Conservation (phyloP, 768 basidiomycete species). For the Suillus americanus region DNA sequence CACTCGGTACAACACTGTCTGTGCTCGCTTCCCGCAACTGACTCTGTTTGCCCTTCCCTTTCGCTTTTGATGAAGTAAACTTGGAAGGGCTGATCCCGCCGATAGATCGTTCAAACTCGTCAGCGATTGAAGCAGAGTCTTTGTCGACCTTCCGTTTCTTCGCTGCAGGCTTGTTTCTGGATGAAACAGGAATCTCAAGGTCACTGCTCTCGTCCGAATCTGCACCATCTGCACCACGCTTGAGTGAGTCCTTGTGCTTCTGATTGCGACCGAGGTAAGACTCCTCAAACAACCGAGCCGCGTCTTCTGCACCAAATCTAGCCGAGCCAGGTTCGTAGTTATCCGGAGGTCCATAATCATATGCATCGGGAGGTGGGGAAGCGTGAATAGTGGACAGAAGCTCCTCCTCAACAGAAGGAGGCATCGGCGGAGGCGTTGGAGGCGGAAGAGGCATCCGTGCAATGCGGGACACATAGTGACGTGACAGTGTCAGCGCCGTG, state of each 20-base stretch:
- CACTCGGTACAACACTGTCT: slow-evolving; percentile 47
- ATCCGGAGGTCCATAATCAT: slow-evolving; percentile 29
- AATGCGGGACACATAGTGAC: slow-evolving; percentile 41
- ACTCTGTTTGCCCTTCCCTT: slow-evolving; percentile 52
- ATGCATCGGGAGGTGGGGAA: slow-evolving; percentile 36
- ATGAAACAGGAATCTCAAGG: slow-evolving; percentile 40
- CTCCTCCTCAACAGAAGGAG: slow-evolving; percentile 35
- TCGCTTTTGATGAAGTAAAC: slow-evolving; percentile 37
- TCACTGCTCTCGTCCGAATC: slow-evolving; percentile 63
- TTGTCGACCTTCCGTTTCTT: slow-evolving; percentile 68
- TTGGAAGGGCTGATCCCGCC: slow-evolving; percentile 39
- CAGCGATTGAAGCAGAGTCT: slow-evolving; percentile 37
- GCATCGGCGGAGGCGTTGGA: slow-evolving; percentile 37
- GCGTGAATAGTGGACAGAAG: slow-evolving; percentile 34
- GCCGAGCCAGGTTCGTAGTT: slow-evolving; percentile 24
- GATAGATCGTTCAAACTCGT: slow-evolving; percentile 48
- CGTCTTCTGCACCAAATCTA: slow-evolving; percentile 47
- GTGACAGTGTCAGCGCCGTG: slow-evolving; percentile 46
- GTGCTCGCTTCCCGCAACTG: slow-evolving; percentile 53
- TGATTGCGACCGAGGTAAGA: slow-evolving; percentile 44
- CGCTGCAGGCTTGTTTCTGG: slow-evolving; percentile 42
- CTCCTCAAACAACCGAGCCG: slow-evolving; percentile 56
- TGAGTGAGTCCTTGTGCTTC: slow-evolving; percentile 48
- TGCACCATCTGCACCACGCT: slow-evolving; percentile 50
- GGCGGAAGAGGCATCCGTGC: slow-evolving; percentile 44